Percentiles rank a stretch among this genome's conserved stretches.
These are phyloP conservation scores for Trametes sanguinea DNA, from an alignment of 768 basidiomycete genomes.

Conservation along the genomic window DNA sequence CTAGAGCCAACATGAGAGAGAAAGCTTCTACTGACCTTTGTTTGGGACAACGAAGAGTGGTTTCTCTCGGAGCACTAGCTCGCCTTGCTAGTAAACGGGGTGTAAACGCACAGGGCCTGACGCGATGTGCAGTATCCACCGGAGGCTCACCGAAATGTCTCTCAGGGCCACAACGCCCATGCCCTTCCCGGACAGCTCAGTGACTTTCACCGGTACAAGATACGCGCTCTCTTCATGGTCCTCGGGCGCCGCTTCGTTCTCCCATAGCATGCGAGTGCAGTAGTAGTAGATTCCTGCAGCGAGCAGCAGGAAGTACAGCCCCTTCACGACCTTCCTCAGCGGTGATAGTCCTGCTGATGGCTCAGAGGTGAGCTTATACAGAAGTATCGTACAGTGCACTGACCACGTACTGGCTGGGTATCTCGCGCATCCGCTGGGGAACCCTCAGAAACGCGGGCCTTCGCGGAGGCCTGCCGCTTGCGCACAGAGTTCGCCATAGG, in stretches of 20 bases:
- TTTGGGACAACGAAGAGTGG: constrained; percentile 56
- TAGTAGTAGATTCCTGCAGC: constrained; percentile 8
- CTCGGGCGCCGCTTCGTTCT: not conserved
- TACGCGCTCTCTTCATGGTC: not conserved
- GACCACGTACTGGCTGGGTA: not conserved
- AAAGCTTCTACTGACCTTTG: constrained; percentile 40
- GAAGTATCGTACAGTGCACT: not conserved
- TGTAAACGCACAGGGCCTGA: no score
- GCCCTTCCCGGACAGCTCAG: constrained; percentile 55
- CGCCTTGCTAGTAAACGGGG: constrained; percentile 51
- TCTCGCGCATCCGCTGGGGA: no score
- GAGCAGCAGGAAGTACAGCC: not conserved
- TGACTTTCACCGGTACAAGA: constrained; percentile 38
- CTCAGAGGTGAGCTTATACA: not conserved
- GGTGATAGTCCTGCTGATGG: not conserved
- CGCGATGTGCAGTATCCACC: no score
- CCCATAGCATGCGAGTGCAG: constrained; percentile 6
- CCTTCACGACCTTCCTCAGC: not conserved
- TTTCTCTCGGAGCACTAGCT: constrained; percentile 54
- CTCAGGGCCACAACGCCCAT: constrained; percentile 55
- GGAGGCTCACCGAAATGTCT: constrained; percentile 49
- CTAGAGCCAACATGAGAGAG: not conserved
- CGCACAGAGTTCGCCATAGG: not conserved
- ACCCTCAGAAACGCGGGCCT: not conserved
- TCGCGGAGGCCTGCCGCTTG: not conserved